Conservation (phyloP, 2,329 filamentous ascomycete genomes). For the Cadophora gregata region DNA sequence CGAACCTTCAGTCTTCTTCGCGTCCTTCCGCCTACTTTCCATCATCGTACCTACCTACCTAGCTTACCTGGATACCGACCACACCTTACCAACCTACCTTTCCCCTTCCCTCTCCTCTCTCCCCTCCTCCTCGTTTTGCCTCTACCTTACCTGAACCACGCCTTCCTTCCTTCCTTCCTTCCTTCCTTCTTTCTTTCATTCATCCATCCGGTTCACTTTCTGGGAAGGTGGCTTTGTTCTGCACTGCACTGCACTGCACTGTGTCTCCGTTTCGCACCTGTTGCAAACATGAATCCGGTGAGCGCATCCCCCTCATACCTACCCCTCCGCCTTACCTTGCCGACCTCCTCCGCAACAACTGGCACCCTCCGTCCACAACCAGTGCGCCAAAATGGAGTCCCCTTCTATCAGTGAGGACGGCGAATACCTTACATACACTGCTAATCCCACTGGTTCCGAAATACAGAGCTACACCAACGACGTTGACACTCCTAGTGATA, state of each 20-base stretch:
- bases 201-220: conserved; percentile 20
- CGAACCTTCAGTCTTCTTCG: neutral
- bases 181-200: conserved; percentile 16
- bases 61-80: neutral
- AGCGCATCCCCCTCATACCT: conserved; percentile 22
- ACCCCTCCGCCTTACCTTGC: conserved; percentile 11
- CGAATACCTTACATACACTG: conserved; percentile 4
- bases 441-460: conserved; percentile 27
- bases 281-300: conserved; percentile 37
- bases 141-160: neutral
- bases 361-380: conserved; percentile 5
- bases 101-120: neutral
- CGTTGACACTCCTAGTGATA: conserved; percentile 43
- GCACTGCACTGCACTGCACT: conserved; percentile 17
- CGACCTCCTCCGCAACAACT: conserved; percentile 2
- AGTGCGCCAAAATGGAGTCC: conserved; percentile 10
- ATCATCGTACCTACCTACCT: neutral
- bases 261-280: neutral
- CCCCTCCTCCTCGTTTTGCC: too few relatives aligned
- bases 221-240: conserved; percentile 37
- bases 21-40: neutral
- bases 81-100: neutral
- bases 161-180: conserved; percentile 11
- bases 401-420: conserved; percentile 5
- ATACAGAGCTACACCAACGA: conserved; percentile 39